These are phyloP conservation scores for Sporobolomyces phaffii DNA, from an alignment of 768 basidiomycete genomes.

Conservation along the genomic window DNA sequence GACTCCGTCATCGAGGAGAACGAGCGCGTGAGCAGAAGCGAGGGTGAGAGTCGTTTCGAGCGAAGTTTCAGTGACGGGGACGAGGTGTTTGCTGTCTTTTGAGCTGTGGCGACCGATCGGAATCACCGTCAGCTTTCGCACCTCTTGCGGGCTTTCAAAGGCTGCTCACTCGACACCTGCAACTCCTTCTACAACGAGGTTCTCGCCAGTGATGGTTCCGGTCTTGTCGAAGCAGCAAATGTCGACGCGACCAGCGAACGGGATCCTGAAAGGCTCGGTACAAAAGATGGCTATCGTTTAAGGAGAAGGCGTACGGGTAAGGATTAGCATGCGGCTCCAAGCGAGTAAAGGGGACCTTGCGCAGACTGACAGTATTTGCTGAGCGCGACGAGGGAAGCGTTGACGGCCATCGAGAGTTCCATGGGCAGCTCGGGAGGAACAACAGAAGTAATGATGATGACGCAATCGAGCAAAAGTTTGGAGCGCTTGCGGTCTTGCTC, in stretches of 20 bases:
- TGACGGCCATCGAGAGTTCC: slow-evolving; percentile 94
- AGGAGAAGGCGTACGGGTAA: too few species aligned
- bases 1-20: slow-evolving; percentile 85
- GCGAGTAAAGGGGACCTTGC: too few species aligned
- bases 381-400: slow-evolving; percentile 84
- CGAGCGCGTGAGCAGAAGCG: slow-evolving; percentile 90
- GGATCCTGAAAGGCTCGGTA: slow-evolving; percentile 97
- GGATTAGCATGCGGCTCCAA: not conserved
- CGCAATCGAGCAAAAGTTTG: slow-evolving; percentile 88
- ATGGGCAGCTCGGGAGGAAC: slow-evolving; percentile 97
- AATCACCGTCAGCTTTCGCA: too few species aligned
- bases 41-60: slow-evolving; percentile 78
- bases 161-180: slow-evolving; percentile 77
- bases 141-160: too few species aligned
- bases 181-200: slow-evolving; percentile 87
- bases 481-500: slow-evolving; percentile 89
- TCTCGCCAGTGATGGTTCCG: slow-evolving; percentile 94
- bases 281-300: slow-evolving; percentile 81
- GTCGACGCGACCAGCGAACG: slow-evolving; percentile 88
- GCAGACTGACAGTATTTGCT: slow-evolving; percentile 73
- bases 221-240: slow-evolving; percentile 99
- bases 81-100: slow-evolving; percentile 59
- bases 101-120: slow-evolving; percentile 50
- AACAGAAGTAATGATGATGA: slow-evolving; percentile 92
- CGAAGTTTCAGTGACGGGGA: slow-evolving; percentile 68